A percentile compares a stretch with the other conserved stretches of the same genome.
Evolutionary conservation across 2,329 filamentous ascomycete species (phyloP).

Genomic region (Verticillium zaregamsianum): DNA sequence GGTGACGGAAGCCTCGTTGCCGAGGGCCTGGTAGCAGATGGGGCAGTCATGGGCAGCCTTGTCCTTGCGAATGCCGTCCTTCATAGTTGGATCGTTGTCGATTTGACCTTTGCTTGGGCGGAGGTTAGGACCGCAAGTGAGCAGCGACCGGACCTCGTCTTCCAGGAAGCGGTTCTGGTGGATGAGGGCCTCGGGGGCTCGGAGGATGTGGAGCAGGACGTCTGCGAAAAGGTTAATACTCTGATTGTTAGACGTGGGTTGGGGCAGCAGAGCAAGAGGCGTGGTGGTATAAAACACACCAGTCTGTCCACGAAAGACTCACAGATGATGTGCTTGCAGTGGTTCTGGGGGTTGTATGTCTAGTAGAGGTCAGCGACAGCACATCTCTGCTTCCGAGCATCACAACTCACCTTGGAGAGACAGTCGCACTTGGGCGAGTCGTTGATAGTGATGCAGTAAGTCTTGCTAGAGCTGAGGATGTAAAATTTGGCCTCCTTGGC

Average conservation of each 20-base stretch:
- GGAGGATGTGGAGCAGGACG: conserved; percentile 7
- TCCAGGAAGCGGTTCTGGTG: conserved; percentile 3
- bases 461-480: background rate
- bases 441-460: conserved; percentile 4
- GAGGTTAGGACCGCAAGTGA: conserved; percentile 3
- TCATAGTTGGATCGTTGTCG: conserved; percentile 3
- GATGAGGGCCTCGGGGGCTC: conserved; percentile 6
- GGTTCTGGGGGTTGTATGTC: conserved; percentile 3
- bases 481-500: background rate
- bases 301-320: background rate
- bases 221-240: background rate
- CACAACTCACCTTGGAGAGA: conserved; percentile 2
- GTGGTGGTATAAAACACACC: background rate
- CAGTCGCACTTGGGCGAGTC: conserved; percentile 3
- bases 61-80: conserved; percentile 6
- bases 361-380: background rate
- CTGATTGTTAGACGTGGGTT: background rate
- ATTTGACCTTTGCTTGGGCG: conserved; percentile 5
- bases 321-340: conserved; percentile 13
- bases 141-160: conserved; percentile 3
- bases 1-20: background rate
- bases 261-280: background rate
- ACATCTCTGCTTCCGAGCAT: background rate
- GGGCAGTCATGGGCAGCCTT: conserved; percentile 5
- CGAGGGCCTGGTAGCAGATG: conserved; percentile 7